Evolutionary conservation across 345 rosid genomes (phyloP).

Genomic region (Anastatica hierochuntica): DNA sequence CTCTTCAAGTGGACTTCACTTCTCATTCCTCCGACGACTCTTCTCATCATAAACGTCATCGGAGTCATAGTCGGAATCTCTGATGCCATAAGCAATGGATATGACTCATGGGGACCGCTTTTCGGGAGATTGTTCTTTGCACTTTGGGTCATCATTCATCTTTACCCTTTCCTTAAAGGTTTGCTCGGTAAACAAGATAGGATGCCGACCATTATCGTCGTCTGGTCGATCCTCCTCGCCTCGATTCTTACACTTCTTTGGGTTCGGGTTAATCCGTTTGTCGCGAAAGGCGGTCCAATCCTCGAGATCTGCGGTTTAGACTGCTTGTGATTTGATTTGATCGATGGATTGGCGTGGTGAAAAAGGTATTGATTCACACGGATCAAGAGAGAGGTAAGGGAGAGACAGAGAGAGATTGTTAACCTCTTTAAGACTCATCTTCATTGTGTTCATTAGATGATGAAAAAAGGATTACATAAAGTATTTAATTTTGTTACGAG

Average conservation of each 20-base stretch:
- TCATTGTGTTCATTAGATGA: constrained; percentile 23
- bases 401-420: too few species aligned
- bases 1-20: constrained; percentile 95
- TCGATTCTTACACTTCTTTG: constrained; percentile 89
- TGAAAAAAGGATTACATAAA: not conserved
- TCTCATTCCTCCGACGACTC: constrained; percentile 77
- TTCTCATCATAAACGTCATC: constrained; percentile 70
- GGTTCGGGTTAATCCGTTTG: constrained; percentile 92
- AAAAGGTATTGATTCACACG: constrained; percentile 14
- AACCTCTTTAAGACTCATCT: constrained; percentile 11
- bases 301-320: constrained; percentile 84
- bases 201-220: constrained; percentile 87
- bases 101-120: constrained; percentile 96
- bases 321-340: constrained; percentile 40
- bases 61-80: constrained; percentile 95
- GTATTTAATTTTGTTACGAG: constrained; percentile 18
- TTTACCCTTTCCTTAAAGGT: constrained; percentile 98
- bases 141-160: constrained; percentile 86
- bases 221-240: constrained; percentile 92
- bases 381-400: constrained; percentile 25
- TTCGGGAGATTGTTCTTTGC: constrained; percentile 92
- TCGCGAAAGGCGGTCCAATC: constrained; percentile 74
- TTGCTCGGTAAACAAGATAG: constrained; percentile 91
- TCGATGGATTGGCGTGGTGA: not conserved
- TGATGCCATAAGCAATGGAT: constrained; percentile 92